Base-by-base conservation (phyloP, 805 yeast species). In the Naumovozyma baii region DNA sequence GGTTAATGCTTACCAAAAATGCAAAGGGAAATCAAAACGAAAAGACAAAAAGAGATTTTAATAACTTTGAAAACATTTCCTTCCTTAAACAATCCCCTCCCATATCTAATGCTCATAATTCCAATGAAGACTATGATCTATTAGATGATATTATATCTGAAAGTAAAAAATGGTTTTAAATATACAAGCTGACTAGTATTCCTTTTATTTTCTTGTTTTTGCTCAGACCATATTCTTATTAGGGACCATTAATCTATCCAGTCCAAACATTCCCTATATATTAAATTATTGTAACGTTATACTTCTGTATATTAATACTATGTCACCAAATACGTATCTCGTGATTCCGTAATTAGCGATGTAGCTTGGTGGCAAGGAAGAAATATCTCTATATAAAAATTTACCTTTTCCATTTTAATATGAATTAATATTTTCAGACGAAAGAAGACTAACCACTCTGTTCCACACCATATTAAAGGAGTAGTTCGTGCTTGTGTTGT, bases 21-120 rank as follows among this genome's bases (percentile, higher is more conserved):
- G 7, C 26, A 22, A 22, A 22, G 7, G 36, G n/a, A 43, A 29
- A 42, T 41, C 13, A 33, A 36, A 13, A 33, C 40, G 31, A n/a
- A 29, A 29, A 12, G 13, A 13, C 14, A 29, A 29, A 29, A 39
- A 19, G 43, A 5, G 13, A 29, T 13, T n/a, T 8, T 12, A 9
- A 29, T 8, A 5, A 29, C 14, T 12, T 29, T 29, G 31, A 29
- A 29, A 29, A 8, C 13, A 41, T 31, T 22, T 18, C 31, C 18
- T 34, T 18, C 25, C 18, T 12, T 18, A 33, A 8, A 33, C 19
- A 18, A n/a, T 33, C 18, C 20, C 36, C 16, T 15, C 12, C n/a
- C 19, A n/a, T 18, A 17, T 13, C 36, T 18, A 17, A 25, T 25
- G 16, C 18, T 15, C 9, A 20, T 18, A 25, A 29, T 25, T 3